These are phyloP conservation scores for Gamsiella multidivaricata DNA, from an alignment of 192 early-diverging fungal species.

Conservation along the genomic window DNA sequence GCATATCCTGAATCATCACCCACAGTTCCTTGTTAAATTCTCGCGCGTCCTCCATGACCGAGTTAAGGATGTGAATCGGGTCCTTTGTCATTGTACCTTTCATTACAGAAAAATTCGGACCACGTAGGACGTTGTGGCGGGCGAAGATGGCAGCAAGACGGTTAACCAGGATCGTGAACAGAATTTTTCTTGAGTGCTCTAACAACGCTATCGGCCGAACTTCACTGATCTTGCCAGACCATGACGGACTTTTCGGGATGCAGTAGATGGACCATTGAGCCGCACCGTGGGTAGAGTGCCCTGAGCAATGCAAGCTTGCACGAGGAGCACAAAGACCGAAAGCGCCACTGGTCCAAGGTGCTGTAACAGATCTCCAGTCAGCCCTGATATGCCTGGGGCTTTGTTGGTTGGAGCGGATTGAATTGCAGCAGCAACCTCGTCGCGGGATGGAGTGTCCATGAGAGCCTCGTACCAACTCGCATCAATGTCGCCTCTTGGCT, in stretches of 20 bases:
- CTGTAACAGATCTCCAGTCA: slow-evolving; percentile 8
- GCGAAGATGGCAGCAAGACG: background rate
- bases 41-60: slow-evolving; percentile 28
- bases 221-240: slow-evolving; percentile 19
- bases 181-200: slow-evolving; percentile 23
- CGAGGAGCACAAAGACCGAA: background rate
- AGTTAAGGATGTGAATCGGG: slow-evolving; percentile 25
- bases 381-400: slow-evolving; percentile 6
- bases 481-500: background rate
- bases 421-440: background rate
- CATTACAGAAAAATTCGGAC: slow-evolving; percentile 25
- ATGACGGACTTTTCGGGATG: slow-evolving; percentile 12
- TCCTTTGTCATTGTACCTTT: slow-evolving; percentile 28
- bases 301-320: slow-evolving; percentile 20
- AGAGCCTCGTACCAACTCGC: background rate
- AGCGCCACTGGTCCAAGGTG: background rate
- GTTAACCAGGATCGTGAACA: slow-evolving; percentile 15
- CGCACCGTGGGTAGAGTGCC: background rate
- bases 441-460: background rate
- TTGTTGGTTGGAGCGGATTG: background rate
- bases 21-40: slow-evolving; percentile 17
- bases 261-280: slow-evolving; percentile 11
- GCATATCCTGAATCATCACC: slow-evolving; percentile 28
- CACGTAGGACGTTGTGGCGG: background rate
- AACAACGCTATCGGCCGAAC: slow-evolving; percentile 18